Conservation (phyloP, 306 rosid species). For the Vicia faba region DNA sequence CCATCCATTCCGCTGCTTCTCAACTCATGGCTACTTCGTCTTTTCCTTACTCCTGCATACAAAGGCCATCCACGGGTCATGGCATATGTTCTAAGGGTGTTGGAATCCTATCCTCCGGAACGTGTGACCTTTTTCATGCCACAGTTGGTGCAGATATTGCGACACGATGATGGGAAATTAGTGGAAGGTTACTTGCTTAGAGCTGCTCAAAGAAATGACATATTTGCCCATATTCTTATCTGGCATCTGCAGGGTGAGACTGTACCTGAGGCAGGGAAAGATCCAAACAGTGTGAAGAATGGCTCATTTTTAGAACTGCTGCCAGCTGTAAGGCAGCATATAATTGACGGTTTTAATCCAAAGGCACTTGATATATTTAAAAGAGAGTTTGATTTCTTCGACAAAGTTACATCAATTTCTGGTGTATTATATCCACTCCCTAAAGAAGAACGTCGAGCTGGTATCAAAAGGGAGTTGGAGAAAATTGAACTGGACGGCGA, state of each 20-base stretch:
- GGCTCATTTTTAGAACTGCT: slow-evolving; percentile 74
- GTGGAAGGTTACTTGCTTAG: slow-evolving; percentile 97
- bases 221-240: slow-evolving; percentile 93
- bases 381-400: slow-evolving; percentile 96
- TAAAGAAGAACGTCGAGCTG: slow-evolving; percentile 93
- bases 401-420: slow-evolving; percentile 96
- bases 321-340: slow-evolving; percentile 77
- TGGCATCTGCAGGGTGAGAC: slow-evolving; percentile 99
- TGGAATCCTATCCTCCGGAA: slow-evolving; percentile 96
- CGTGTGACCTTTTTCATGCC: slow-evolving; percentile 97
- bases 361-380: slow-evolving; percentile 77
- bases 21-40: too few species aligned
- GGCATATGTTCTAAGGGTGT: slow-evolving; percentile 95
- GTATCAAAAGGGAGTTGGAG: slow-evolving; percentile 94
- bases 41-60: slow-evolving; percentile 91
- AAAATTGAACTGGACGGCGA: slow-evolving; percentile 85
- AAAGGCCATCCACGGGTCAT: slow-evolving; percentile 98
- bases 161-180: slow-evolving; percentile 86
- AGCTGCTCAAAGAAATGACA: slow-evolving; percentile 91
- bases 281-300: slow-evolving; percentile 64
- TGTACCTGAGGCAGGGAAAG: slow-evolving; percentile 75
- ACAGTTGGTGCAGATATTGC: slow-evolving; percentile 92
- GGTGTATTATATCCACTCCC: slow-evolving; percentile 82
- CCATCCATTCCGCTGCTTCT: too few species aligned
- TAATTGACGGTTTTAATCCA: slow-evolving; percentile 75